These are phyloP conservation scores for Aurinia saxatilis DNA, from an alignment of 345 rosid genomes.

Conservation along the genomic window DNA sequence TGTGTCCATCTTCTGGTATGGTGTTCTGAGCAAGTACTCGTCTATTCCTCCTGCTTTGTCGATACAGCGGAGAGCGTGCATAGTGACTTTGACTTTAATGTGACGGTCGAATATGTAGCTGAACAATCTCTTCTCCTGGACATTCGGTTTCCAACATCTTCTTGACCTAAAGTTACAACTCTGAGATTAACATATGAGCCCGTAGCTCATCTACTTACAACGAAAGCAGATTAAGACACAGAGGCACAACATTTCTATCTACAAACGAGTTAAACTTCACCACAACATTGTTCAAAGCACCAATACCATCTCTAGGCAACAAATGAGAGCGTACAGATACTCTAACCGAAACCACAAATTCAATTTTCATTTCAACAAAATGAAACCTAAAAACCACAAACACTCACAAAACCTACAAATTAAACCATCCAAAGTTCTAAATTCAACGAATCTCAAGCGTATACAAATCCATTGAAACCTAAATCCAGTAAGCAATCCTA, in stretches of 20 bases:
- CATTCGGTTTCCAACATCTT: conserved; percentile 91
- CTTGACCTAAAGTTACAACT: conserved; percentile 41
- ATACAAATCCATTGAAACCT: no score
- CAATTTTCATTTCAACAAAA: not conserved
- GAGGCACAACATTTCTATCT: not conserved
- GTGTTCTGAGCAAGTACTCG: conserved; percentile 89
- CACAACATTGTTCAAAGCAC: not conserved
- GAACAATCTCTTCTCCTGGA: conserved; percentile 83
- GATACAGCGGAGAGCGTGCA: conserved; percentile 91
- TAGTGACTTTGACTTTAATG: conserved; percentile 82
- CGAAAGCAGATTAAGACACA: not conserved
- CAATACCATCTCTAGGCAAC: not conserved
- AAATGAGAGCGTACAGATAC: not conserved
- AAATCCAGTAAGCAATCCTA: no score
- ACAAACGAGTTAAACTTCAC: not conserved
- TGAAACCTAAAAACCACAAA: not conserved
- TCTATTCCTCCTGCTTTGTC: conserved; percentile 99
- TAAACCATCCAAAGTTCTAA: no score
- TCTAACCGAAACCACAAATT: no score
- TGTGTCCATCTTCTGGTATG: conserved; percentile 91
- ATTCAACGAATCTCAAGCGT: no score
- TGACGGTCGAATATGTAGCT: conserved; percentile 89
- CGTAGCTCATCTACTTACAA: not conserved
- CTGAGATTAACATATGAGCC: not conserved
- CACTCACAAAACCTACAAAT: no score